A percentile compares a stretch with the other conserved stretches of the same genome.
phyloP scores from a whole-genome alignment of 495 filamentous ascomycete species.

The Aspergillus biplanus region DNA sequence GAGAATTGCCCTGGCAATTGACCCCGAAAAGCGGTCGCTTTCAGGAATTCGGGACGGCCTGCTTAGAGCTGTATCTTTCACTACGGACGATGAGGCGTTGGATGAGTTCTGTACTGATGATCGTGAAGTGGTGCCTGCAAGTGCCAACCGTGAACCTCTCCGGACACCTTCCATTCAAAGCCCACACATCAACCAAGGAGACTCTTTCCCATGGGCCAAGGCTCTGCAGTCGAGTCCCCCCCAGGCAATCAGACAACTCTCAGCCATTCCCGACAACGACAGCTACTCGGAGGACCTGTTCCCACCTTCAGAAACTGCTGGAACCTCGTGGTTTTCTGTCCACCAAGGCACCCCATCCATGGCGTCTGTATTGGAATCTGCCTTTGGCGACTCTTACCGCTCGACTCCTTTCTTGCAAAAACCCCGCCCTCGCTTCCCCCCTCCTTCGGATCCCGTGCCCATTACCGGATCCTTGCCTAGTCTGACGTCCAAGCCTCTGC shows the following conservation, averaged over 20 bases:
- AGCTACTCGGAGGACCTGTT: conserved; percentile 89
- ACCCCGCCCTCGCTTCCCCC: conserved; percentile 40
- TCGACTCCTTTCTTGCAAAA: conserved; percentile 56
- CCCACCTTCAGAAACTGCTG: conserved; percentile 71
- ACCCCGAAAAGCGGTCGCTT: conserved; percentile 87
- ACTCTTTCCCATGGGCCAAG: conserved; percentile 95
- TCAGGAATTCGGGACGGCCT: conserved; percentile 74
- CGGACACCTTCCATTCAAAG: conserved; percentile 94
- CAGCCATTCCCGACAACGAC: conserved; percentile 77
- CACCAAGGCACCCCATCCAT: conserved; percentile 74
- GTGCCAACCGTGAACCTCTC: conserved; percentile 90
- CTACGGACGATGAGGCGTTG: conserved; percentile 84
- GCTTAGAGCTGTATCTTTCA: conserved; percentile 82
- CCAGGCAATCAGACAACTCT: conserved; percentile 80
- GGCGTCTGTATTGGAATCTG: conserved; percentile 77
- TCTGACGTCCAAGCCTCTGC: conserved; percentile 63
- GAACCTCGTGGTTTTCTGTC: conserved; percentile 73
- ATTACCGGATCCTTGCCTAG: conserved; percentile 81
- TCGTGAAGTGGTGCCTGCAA: conserved; percentile 70
- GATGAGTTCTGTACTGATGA: conserved; percentile 94
- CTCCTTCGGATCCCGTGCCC: conserved; percentile 55
- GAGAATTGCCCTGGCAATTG: conserved; percentile 81
- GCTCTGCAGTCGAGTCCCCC: conserved; percentile 78
- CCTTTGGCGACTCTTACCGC: conserved; percentile 69
- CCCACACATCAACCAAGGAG: conserved; percentile 75